Evolutionary conservation across 805 yeast species (phyloP).

Genomic region (Spathaspora sp.): DNA sequence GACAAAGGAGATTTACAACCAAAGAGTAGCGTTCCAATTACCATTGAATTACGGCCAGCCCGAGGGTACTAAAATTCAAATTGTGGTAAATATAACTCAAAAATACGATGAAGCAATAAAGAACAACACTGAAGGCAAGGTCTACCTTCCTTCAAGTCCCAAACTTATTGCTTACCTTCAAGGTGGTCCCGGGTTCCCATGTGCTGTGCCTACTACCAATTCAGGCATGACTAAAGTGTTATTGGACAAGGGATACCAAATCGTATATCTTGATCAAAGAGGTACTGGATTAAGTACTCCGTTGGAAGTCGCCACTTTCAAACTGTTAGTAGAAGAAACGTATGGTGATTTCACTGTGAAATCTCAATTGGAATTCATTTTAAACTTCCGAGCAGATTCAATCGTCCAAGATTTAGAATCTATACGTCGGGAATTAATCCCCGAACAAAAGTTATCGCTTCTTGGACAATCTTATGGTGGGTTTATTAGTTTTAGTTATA

Average conservation of each 20-base stretch:
- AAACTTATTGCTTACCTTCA: slow-evolving; percentile 43
- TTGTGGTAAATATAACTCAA: slow-evolving; percentile 32
- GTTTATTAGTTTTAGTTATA: slow-evolving; percentile 46
- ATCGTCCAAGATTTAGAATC: slow-evolving; percentile 49
- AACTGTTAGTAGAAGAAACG: slow-evolving; percentile 10
- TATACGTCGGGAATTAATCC: slow-evolving; percentile 37
- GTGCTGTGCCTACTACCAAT: slow-evolving; percentile 31
- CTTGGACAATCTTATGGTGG: slow-evolving; percentile 59
- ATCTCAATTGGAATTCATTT: slow-evolving; percentile 36
- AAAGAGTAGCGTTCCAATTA: slow-evolving; percentile 17
- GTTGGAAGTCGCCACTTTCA: slow-evolving; percentile 31
- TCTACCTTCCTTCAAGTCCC: slow-evolving; percentile 23
- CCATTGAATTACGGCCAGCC: slow-evolving; percentile 16
- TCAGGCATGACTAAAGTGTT: slow-evolving; percentile 36
- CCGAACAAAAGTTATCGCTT: slow-evolving; percentile 44
- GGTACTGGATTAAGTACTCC: slow-evolving; percentile 59
- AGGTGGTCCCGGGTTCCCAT: slow-evolving; percentile 55
- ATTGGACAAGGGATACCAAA: slow-evolving; percentile 38
- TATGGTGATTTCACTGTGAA: slow-evolving; percentile 8
- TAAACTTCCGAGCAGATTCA: slow-evolving; percentile 50
- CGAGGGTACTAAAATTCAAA: slow-evolving; percentile 11
- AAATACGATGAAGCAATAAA: slow-evolving; percentile 17
- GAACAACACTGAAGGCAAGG: not conserved
- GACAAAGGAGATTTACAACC: slow-evolving; percentile 16
- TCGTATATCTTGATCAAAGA: slow-evolving; percentile 52